Base-by-base conservation (phyloP, 192 early-diverging fungal genomes). In the Powellomyces hirtus region DNA sequence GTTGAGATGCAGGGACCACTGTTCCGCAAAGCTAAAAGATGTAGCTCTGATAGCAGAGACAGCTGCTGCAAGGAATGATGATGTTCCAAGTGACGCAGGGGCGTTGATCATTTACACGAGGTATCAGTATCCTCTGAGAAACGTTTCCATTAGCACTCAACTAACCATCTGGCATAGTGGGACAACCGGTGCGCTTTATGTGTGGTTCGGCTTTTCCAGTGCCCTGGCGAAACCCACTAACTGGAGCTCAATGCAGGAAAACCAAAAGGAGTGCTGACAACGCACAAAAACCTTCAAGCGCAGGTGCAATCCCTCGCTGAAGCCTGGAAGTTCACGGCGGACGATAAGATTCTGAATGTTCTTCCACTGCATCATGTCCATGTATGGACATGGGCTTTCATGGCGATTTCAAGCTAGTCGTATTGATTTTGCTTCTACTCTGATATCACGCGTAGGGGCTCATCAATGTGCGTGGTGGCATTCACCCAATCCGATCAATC, bases 311-410 rank as follows among this genome's bases (percentile, higher is more conserved):
- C 81, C 0, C 82, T 95, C 18, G 70, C 87, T 8, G 62, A 76
- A 16, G 88, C 90, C 14, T 95, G 94, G 94, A 59, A 76, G 29
- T 92, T 88, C 87, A 79, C 79, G 0, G 3, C 64, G 1, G 49
- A 70, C 16, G 94, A 95, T 76, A 67, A 81, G 13, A 86, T 95
- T 57, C 78, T 91, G 36, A 90, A 94, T 60, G 79, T 89, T 40
- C 78, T 95, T 11, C 94, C 94, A 0, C 73, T 95, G 52, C 92
- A 95, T 73, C 94, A 95, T 64, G 75, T 94, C 2, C 94, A 95
- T 56, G 92, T 20, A 51, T 11, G 46, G 26, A 49, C 4, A 14
- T 24, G 46, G 2, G 14, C 46, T 24, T 2, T 3, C 14, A 24
- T 3, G 40, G 18, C 40, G n/a, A n/a, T n/a, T n/a, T n/a, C n/a